Evolutionary conservation across 495 filamentous ascomycete species (phyloP).

Genomic region (Thermothielavioides terrestris): DNA sequence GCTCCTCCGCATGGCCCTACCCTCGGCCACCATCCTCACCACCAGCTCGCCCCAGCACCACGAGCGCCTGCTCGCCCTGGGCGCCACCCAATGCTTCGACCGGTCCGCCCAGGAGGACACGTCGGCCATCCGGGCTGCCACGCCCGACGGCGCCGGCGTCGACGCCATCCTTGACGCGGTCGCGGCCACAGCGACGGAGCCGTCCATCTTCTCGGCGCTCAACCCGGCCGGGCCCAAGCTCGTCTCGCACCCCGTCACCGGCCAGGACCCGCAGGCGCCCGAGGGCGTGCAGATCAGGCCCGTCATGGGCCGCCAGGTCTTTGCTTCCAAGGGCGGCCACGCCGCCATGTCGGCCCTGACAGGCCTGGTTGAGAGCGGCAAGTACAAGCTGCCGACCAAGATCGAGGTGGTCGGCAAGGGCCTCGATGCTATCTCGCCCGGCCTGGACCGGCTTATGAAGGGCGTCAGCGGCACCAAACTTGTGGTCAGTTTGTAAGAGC

Average conservation of each 20-base stretch:
- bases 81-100: constrained; percentile 29
- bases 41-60: constrained; percentile 33
- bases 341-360: constrained; percentile 15
- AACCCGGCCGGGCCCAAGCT: constrained; percentile 25
- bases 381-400: constrained; percentile 19
- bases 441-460: constrained; percentile 24
- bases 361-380: constrained; percentile 18
- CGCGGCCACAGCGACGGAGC: constrained; percentile 11
- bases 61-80: constrained; percentile 21
- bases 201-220: constrained; percentile 11
- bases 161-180: constrained; percentile 36
- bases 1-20: constrained; percentile 32
- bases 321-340: constrained; percentile 4
- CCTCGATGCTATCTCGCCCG: constrained; percentile 21
- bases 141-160: constrained; percentile 26
- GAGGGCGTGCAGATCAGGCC: constrained; percentile 16
- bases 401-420: constrained; percentile 28
- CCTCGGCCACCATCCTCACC: constrained; percentile 26
- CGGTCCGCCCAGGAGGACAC: constrained; percentile 11
- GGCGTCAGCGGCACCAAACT: constrained; percentile 32
- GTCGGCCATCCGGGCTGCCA: constrained; percentile 23
- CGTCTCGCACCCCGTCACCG: constrained; percentile 31
- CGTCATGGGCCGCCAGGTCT: constrained; percentile 21
- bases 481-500: constrained; percentile 27
- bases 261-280: constrained; percentile 20